Evolutionary conservation across 768 basidiomycete species (phyloP).

Genomic region (Calocybe cyanea): DNA sequence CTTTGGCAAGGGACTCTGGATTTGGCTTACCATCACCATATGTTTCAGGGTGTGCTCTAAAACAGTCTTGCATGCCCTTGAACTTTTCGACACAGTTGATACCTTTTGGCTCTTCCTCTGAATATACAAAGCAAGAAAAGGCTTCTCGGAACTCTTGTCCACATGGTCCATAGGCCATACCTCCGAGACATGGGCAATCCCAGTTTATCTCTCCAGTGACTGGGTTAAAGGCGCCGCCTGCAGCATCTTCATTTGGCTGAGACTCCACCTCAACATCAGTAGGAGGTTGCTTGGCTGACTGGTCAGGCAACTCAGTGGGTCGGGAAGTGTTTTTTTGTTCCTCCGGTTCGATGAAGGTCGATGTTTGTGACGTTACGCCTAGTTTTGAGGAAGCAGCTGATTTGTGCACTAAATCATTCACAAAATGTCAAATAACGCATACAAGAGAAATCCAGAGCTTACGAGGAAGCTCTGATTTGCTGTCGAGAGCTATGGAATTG

Average conservation of each 20-base stretch:
- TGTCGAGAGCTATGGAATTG: constrained; percentile 47
- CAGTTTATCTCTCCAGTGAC: constrained; percentile 99
- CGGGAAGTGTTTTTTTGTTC: neutral
- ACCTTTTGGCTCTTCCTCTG: constrained; percentile 94
- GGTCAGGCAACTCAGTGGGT: neutral
- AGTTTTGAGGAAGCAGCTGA: constrained; percentile 3
- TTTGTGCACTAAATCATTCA: constrained; percentile 17
- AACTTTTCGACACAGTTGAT: constrained; percentile 98
- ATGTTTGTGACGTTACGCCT: neutral
- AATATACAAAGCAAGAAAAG: constrained; percentile 95
- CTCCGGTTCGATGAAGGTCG: constrained; percentile 1
- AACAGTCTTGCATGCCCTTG: constrained; percentile 96
- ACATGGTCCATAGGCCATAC: constrained; percentile 98
- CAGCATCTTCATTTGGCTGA: constrained; percentile 10
- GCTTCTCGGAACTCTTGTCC: constrained; percentile 91
- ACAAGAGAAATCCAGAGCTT: constrained; percentile 7
- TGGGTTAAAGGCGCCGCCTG: constrained; percentile 78
- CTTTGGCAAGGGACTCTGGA: constrained; percentile 7
- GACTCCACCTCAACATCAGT: constrained; percentile 9
- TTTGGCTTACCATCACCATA: constrained; percentile 76
- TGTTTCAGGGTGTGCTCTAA: constrained; percentile 92
- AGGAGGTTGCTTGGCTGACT: neutral
- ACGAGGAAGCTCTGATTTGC: constrained; percentile 25
- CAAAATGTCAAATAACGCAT: neutral
- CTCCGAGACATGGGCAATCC: constrained; percentile 98